Base-by-base conservation (phyloP, 805 yeast species). In the Saccharomycopsis oosterbeekiorum region DNA sequence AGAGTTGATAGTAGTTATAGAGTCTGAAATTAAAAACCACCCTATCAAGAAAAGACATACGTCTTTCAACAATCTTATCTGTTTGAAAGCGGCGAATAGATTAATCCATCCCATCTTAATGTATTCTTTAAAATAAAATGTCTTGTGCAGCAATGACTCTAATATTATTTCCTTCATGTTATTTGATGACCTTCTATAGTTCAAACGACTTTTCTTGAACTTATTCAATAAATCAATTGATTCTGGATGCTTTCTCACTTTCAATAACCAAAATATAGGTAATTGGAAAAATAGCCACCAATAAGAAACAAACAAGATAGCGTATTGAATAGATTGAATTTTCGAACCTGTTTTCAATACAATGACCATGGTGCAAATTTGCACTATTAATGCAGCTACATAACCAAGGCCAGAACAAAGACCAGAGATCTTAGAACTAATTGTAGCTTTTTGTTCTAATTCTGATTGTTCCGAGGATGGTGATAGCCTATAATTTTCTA, bases 281-380 rank as follows among this genome's bases (percentile, higher is more conserved):
- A 84, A 58, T 67, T 86, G 90, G 75, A 86, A 87, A 1, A 81
- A 61, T 6, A 85, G 69, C 96, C 96, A 88, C 93, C 94, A 88
- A 1, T 80, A 29, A 0, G 94, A 94, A 17, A 88, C 88, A 37
- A 83, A 70, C 11, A 80, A 74, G 17, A 87, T 78, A 0, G 88
- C 89, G 29, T 79, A 68, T 65, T 84, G 84, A 4, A 86, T 74
- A 9, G 84, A 81, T 1, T 60, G 59, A 2, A 75, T 68, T 1
- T 73, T 66, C 1, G 79, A 71, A 1, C 78, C 76, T n/a, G 74
- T 70, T 47, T 70, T 72, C 40, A 73, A 68, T 2, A 83, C 76
- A 17, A 85, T 66, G 12, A 77, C 57, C 75, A 87, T 81, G 1
- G 92, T 82, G 6, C 77, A 59, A 1, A 84, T 60, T 67, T 88